phyloP scores from a whole-genome alignment of 1,284 basidiomycete species.

The Cryptococcus sp. region DNA sequence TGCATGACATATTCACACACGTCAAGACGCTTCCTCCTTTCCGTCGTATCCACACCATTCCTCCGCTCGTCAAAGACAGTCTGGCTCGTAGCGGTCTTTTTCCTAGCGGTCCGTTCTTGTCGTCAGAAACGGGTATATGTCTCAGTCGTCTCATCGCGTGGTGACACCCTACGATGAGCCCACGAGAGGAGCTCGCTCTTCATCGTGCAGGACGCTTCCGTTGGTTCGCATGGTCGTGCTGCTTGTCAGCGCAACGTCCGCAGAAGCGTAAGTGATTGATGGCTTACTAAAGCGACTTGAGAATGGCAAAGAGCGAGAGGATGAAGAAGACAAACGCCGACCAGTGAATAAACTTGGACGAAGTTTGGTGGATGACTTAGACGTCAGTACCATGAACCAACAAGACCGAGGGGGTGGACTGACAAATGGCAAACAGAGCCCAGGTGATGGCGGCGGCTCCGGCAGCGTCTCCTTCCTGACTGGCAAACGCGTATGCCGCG shows the following conservation, averaged over 20 bases:
- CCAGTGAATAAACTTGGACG: slow-evolving; percentile 75
- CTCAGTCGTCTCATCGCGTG: too few relatives aligned
- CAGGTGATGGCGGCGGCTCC: slow-evolving; percentile 46
- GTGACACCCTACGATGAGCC: slow-evolving; percentile 1
- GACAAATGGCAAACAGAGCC: slow-evolving; percentile 46
- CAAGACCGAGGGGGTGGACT: slow-evolving; percentile 12
- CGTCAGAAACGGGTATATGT: too few relatives aligned
- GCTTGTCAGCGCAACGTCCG: background rate
- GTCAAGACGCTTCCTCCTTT: too few relatives aligned
- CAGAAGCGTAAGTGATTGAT: background rate
- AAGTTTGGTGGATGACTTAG: slow-evolving; percentile 55
- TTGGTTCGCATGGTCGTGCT: slow-evolving; percentile 45
- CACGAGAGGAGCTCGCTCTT: slow-evolving; percentile 74
- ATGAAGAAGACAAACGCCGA: slow-evolving; percentile 77
- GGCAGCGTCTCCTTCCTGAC: slow-evolving; percentile 71
- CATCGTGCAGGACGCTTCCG: slow-evolving; percentile 60
- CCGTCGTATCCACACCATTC: background rate
- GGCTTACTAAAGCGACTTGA: slow-evolving; percentile 54
- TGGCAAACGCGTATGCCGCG: slow-evolving; percentile 83
- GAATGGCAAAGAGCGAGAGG: slow-evolving; percentile 73
- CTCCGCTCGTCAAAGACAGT: background rate
- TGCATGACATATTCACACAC: too few relatives aligned
- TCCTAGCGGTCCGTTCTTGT: too few relatives aligned
- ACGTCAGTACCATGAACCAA: slow-evolving; percentile 3
- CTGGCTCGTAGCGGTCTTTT: background rate